phyloP scores from a whole-genome alignment of 176 grass and related monocot genomes.

The Coix lacrymajobi region DNA sequence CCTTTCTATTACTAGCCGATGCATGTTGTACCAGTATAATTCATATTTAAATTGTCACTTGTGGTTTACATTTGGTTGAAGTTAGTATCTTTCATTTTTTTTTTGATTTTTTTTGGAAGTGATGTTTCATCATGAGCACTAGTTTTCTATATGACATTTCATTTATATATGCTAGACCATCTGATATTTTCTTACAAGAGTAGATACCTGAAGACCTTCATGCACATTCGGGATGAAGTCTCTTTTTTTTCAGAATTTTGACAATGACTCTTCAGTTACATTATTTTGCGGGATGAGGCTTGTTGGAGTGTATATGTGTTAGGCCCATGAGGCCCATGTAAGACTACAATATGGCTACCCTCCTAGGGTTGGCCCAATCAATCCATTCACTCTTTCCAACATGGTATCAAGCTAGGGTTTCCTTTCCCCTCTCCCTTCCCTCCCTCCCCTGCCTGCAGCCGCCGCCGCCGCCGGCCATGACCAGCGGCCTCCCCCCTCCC shows the following conservation, averaged over 20 bases:
- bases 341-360: too few relatives aligned
- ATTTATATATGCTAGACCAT: not conserved
- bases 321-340: too few relatives aligned
- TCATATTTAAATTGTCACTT: not conserved
- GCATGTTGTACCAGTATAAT: not conserved
- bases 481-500: too few relatives aligned
- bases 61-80: not conserved
- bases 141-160: not conserved
- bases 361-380: too few relatives aligned
- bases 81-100: not conserved
- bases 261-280: not conserved
- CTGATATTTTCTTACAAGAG: not conserved
- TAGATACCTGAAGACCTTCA: not conserved
- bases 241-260: not conserved
- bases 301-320: too few relatives aligned
- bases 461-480: too few relatives aligned
- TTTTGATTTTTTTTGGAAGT: not conserved
- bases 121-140: not conserved
- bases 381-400: too few relatives aligned
- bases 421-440: too few relatives aligned
- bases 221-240: not conserved
- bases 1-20: not conserved
- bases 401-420: too few relatives aligned
- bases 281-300: not conserved
- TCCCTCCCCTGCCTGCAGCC: too few relatives aligned